A percentile compares a stretch with the other conserved stretches of the same genome.
Evolutionary conservation across 495 filamentous ascomycete species (phyloP).

Genomic region (Penicillium macrosclerotiorum): DNA sequence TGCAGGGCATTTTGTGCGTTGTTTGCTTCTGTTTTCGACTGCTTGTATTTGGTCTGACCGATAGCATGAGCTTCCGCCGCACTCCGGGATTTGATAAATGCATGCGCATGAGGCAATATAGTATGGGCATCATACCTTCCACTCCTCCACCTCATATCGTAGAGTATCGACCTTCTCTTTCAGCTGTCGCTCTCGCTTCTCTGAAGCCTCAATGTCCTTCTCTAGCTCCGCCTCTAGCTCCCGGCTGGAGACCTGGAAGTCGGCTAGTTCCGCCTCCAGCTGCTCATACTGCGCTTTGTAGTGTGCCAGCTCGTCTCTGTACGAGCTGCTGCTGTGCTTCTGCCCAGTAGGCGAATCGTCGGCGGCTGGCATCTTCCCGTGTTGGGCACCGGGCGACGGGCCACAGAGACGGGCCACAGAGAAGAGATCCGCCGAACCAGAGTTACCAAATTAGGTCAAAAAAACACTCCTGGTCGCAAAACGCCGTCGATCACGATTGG

Average conservation of each 20-base stretch:
- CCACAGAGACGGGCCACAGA: conserved; percentile 26
- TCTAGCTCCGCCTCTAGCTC: conserved; percentile 94
- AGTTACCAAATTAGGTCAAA: neutral
- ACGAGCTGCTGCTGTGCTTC: conserved; percentile 53
- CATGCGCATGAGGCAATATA: neutral
- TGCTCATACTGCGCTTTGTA: conserved; percentile 96
- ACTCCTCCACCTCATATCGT: conserved; percentile 90
- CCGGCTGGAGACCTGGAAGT: conserved; percentile 90
- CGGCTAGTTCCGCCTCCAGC: conserved; percentile 84
- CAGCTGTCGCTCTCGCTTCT: conserved; percentile 83
- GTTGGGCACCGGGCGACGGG: conserved; percentile 33
- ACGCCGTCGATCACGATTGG: neutral
- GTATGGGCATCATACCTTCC: conserved; percentile 69
- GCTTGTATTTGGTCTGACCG: conserved; percentile 86
- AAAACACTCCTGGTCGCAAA: too few species aligned
- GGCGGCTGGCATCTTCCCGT: conserved; percentile 51
- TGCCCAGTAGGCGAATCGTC: conserved; percentile 64
- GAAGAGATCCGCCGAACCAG: conserved; percentile 13
- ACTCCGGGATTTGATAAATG: neutral
- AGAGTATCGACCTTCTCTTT: conserved; percentile 82
- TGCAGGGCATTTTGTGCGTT: conserved; percentile 80
- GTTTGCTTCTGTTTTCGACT: conserved; percentile 83
- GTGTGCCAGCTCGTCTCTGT: conserved; percentile 76
- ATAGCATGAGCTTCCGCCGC: neutral
- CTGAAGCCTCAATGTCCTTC: conserved; percentile 92